phyloP scores from a whole-genome alignment of 1,284 basidiomycete genomes.

The Malassezia brasiliensis region DNA sequence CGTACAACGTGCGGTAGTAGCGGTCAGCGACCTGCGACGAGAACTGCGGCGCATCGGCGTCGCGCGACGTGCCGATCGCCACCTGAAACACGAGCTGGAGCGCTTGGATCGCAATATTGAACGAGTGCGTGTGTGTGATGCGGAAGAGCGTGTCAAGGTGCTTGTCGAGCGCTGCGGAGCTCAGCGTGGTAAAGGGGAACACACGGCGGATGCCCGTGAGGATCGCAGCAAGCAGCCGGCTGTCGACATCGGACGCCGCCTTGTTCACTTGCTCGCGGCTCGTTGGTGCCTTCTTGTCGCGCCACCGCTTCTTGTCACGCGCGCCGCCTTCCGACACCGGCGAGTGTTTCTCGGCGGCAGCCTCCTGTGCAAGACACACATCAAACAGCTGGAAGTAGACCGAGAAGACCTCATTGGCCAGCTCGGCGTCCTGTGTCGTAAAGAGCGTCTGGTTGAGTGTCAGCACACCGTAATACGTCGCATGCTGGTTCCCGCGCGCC shows the following conservation, averaged over 20 bases:
- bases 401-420: conserved; percentile 74
- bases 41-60: conserved; percentile 8
- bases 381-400: conserved; percentile 93
- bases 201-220: conserved; percentile 92
- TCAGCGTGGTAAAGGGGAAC: conserved; percentile 73
- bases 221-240: conserved; percentile 78
- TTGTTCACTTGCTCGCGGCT: conserved; percentile 23
- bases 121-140: conserved; percentile 78
- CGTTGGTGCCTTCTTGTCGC: conserved; percentile 40
- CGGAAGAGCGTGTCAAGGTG: conserved; percentile 90
- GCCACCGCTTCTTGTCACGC: conserved; percentile 49
- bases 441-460: conserved; percentile 90
- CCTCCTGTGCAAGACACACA: conserved; percentile 51
- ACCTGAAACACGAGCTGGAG: conserved; percentile 86
- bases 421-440: conserved; percentile 57
- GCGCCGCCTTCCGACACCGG: conserved; percentile 21
- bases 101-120: conserved; percentile 92
- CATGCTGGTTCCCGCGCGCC: conserved; percentile 53
- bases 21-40: conserved; percentile 52
- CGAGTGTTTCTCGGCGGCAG: conserved; percentile 24
- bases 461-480: conserved; percentile 79
- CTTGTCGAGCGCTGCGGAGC: conserved; percentile 61
- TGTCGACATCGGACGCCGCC: conserved; percentile 55
- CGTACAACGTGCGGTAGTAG: conserved; percentile 84
- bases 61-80: conserved; percentile 17